These are phyloP conservation scores for Alternaria sp. DNA, from an alignment of 2,329 filamentous ascomycete species.

Conservation along the genomic window DNA sequence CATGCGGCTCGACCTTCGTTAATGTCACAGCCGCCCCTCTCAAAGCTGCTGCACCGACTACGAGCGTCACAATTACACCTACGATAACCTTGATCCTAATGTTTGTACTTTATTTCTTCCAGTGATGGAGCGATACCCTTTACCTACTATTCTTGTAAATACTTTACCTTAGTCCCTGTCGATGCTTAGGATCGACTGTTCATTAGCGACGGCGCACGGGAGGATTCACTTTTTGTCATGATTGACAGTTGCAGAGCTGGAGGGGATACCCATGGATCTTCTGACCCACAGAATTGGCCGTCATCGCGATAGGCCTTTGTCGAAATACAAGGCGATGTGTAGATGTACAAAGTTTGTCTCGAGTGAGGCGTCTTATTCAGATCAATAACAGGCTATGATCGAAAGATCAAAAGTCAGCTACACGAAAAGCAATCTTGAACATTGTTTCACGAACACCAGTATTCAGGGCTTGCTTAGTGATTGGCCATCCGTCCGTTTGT, in stretches of 20 bases:
- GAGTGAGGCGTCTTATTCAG: background rate
- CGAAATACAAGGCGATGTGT: constrained; percentile 3
- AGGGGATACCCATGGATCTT: constrained; percentile 18
- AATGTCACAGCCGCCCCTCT: constrained; percentile 58
- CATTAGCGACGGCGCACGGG: constrained; percentile 51
- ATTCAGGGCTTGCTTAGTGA: constrained; percentile 6
- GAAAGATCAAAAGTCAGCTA: constrained; percentile 10
- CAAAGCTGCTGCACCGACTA: constrained; percentile 40
- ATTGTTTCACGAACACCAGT: constrained; percentile 15
- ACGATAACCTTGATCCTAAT: constrained; percentile 47
- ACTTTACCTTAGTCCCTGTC: constrained; percentile 23
- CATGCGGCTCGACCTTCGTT: constrained; percentile 65
- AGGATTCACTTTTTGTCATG: constrained; percentile 18
- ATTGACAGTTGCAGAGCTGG: constrained; percentile 9
- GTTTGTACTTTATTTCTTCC: constrained; percentile 46
- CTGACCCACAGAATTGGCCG: constrained; percentile 12
- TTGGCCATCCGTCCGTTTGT: constrained; percentile 9
- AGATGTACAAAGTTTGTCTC: background rate
- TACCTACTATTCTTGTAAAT: constrained; percentile 33
- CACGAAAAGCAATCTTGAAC: constrained; percentile 5
- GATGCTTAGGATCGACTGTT: constrained; percentile 32
- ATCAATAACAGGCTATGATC: constrained; percentile 7
- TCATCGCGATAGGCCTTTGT: background rate
- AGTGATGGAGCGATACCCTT: constrained; percentile 28
- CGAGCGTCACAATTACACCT: constrained; percentile 36